Conservation (phyloP, 306 rosid genomes). For the Senna tora region DNA sequence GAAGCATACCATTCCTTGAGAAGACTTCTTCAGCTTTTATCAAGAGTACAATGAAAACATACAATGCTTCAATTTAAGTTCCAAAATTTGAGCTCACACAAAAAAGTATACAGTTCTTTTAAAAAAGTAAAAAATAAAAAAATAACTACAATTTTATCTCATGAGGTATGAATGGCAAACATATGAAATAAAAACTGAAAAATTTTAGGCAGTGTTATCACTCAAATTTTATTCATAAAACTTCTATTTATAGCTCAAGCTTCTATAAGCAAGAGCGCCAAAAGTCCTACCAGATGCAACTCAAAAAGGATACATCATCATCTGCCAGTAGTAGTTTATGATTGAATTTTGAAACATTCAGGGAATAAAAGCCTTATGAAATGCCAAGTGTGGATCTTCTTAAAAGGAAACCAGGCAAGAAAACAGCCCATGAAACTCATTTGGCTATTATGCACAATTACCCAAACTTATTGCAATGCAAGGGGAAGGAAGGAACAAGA, state of each 20-base stretch:
- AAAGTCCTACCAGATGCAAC: slow-evolving; percentile 1
- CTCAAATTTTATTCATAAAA: neutral
- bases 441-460: neutral
- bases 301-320: neutral
- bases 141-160: neutral
- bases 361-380: neutral
- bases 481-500: neutral
- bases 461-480: neutral
- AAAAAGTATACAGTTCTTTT: neutral
- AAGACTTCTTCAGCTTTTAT: neutral
- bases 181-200: neutral
- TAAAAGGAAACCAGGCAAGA: neutral
- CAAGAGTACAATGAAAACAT: neutral
- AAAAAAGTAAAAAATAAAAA: too few relatives aligned
- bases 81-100: slow-evolving; percentile 1
- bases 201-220: neutral
- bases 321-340: neutral
- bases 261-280: neutral
- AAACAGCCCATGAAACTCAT: neutral
- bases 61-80: slow-evolving; percentile 25
- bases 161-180: neutral
- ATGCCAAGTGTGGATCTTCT: slow-evolving; percentile 6
- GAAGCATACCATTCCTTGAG: neutral
- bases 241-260: neutral
- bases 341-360: neutral